These are phyloP conservation scores for Bromus sterilis DNA, from an alignment of 176 grass and related monocot genomes.

Conservation along the genomic window DNA sequence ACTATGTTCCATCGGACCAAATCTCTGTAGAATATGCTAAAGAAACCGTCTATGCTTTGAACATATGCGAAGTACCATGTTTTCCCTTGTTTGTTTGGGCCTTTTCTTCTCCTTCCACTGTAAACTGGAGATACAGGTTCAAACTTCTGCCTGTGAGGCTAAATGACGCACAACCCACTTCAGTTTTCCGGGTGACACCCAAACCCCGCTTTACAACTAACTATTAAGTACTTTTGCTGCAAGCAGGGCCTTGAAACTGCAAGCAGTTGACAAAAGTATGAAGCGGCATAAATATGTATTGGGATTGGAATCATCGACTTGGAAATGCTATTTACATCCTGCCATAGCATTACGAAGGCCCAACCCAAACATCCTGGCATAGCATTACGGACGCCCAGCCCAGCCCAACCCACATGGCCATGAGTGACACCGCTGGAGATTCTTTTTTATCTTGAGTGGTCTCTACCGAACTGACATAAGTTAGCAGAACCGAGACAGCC, in stretches of 20 bases:
- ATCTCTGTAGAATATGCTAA: too few relatives aligned
- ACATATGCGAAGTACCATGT: too few relatives aligned
- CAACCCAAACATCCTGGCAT: constrained; percentile 5
- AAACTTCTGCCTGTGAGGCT: too few relatives aligned
- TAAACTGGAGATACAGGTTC: too few relatives aligned
- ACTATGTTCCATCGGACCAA: too few relatives aligned
- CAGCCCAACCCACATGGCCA: background rate
- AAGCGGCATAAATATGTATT: background rate
- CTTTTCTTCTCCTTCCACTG: background rate
- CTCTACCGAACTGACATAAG: constrained; percentile 8
- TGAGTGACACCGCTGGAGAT: background rate
- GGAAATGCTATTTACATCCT: constrained; percentile 19
- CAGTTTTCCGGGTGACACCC: background rate
- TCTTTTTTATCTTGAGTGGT: background rate
- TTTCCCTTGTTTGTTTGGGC: background rate
- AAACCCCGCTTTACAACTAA: background rate
- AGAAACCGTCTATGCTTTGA: too few relatives aligned
- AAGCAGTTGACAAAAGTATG: background rate
- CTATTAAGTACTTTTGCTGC: background rate
- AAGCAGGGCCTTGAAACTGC: background rate
- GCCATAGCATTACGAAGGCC: background rate
- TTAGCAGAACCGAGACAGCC: background rate
- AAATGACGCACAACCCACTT: background rate
- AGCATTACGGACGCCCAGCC: background rate
- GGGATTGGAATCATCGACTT: background rate